A percentile compares a stretch with the other conserved stretches of the same genome.
Evolutionary conservation across 2,329 filamentous ascomycete species (phyloP).

Genomic region (Colletotrichum tamarilloi): DNA sequence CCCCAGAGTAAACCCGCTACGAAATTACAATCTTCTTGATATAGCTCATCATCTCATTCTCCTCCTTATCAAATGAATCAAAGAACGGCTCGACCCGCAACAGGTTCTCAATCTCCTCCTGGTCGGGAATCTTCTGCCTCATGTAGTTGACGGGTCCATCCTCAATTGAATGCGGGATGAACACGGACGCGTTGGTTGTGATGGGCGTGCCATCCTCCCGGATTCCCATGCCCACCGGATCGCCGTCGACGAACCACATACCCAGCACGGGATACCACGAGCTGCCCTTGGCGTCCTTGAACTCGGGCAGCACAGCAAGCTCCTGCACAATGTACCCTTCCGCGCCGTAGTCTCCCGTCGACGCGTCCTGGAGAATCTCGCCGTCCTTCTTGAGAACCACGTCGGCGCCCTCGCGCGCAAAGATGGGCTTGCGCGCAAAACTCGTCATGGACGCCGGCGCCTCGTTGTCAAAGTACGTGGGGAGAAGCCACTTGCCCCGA

Average conservation of each 20-base stretch:
- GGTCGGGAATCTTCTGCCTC: neutral
- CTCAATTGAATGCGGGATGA: slow-evolving; percentile 11
- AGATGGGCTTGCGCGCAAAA: slow-evolving; percentile 19
- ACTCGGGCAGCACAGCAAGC: slow-evolving; percentile 4
- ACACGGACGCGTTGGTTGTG: slow-evolving; percentile 8
- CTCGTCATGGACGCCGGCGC: neutral
- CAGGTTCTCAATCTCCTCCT: neutral
- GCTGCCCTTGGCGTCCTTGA: neutral
- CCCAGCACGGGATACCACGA: slow-evolving; percentile 6
- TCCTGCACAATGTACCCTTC: slow-evolving; percentile 5
- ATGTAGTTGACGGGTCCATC: neutral
- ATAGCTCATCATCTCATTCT: slow-evolving; percentile 1
- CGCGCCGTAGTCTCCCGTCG: neutral
- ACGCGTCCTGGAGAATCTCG: neutral
- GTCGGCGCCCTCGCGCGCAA: slow-evolving; percentile 10
- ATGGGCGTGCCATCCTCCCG: neutral
- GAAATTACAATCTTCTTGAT: slow-evolving; percentile 11
- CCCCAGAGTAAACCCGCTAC: neutral
- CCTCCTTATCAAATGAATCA: neutral
- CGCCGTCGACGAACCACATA: slow-evolving; percentile 12
- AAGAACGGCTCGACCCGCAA: neutral
- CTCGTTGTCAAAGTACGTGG: slow-evolving; percentile 6
- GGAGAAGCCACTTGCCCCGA: slow-evolving; percentile 8
- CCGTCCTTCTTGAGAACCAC: neutral
- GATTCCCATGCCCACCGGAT: neutral